Evolutionary conservation across 306 rosid species (phyloP), one percentile per base, ranked within the genome.

Genomic region (Lathyrus tuberosus): DNA sequence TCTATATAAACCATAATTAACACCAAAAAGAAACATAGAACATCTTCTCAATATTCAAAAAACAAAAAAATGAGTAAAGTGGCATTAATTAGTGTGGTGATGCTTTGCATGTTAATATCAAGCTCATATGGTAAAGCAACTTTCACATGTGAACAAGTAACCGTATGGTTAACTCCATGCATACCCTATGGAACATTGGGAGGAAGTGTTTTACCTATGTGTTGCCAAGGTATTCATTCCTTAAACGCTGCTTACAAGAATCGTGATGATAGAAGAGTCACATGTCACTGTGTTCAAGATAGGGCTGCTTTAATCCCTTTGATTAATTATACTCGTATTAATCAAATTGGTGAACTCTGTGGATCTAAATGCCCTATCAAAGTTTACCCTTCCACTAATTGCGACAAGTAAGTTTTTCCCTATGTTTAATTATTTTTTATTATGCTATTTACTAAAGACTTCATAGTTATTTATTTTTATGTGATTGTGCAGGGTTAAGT

Each of bases 361-460:
- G 80, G 82, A 37, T 73, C 90, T 53, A 60, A 66, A 6, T 75
- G 90, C 40, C 87, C 97, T 30, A 76, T 18, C 81, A 82, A 77
- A 84, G 80, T 91, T 38, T 86, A 87, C 52, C 92, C 97, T 10
- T 51, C 84, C 68, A 88, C 96, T 20, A 48, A 91, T 10, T 91
- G 97, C 80, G 59, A 84, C 30, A 68, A 37, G 89, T 81, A 68
- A 62, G 65, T 2, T 5, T 62, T 20, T 20, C 6, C 3, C 15
- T 31, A 31, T 3, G 33, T 30, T 0, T 30, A 30, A 4, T 30
- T 4, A 30, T 30, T 54, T 54, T 24, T 12, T 20, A 12, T 54
- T 54, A 54, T 24, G 62, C 9, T 56, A 24, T 54, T 54, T 54
- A 12, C 2, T 16, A 26, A 56, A 26, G 10, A 26, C 22, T 2